phyloP scores from a whole-genome alignment of 2,329 filamentous ascomycete genomes.

The Blumeriella jaapii region DNA sequence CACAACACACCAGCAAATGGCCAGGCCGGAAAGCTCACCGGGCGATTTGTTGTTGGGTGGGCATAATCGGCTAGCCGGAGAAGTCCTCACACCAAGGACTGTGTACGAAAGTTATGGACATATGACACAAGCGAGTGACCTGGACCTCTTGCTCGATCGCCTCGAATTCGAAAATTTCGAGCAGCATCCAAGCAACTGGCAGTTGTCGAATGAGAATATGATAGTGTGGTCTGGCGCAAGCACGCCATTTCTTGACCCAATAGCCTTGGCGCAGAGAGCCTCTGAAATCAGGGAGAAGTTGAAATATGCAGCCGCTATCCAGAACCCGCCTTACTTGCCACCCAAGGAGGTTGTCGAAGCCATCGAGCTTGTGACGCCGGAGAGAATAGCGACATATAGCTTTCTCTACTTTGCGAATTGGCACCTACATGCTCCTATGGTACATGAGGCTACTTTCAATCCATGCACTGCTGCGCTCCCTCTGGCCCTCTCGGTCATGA shows the following conservation, averaged over 20 bases:
- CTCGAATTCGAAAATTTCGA: conserved; percentile 24
- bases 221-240: conserved; percentile 17
- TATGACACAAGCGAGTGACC: conserved; percentile 12
- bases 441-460: conserved; percentile 25
- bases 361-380: conserved; percentile 20
- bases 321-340: conserved; percentile 14
- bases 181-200: conserved; percentile 18
- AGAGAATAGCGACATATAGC: conserved; percentile 19
- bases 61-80: conserved; percentile 6
- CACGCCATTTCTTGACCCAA: conserved; percentile 13
- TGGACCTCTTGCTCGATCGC: conserved; percentile 19
- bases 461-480: conserved; percentile 22
- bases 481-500: conserved; percentile 23
- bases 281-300: conserved; percentile 24
- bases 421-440: conserved; percentile 26
- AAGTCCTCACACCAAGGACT: neutral
- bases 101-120: conserved; percentile 13
- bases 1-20: conserved; percentile 16
- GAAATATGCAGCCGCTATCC: conserved; percentile 16
- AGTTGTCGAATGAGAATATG: conserved; percentile 17
- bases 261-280: conserved; percentile 19
- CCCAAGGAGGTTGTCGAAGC: conserved; percentile 20
- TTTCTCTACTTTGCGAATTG: conserved; percentile 26
- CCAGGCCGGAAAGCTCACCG: conserved; percentile 8
- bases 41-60: conserved; percentile 2